Evolutionary conservation across 2,329 filamentous ascomycete species (phyloP), one percentile per base, ranked within the genome.

Genomic region (Calonectria multiphialidica): DNA sequence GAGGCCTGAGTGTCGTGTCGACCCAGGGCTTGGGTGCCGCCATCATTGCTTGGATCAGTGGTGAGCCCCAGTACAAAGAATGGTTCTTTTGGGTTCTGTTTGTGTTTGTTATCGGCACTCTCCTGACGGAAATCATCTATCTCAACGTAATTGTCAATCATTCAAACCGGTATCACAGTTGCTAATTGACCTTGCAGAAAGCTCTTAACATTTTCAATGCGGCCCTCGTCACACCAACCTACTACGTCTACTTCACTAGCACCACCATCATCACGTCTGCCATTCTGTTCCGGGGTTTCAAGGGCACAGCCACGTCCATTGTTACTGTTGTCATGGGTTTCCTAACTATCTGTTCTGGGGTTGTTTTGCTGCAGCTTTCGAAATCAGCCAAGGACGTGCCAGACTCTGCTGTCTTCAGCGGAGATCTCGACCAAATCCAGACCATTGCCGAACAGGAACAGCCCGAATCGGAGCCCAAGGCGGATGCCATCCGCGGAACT

Each of bases 311-410:
- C 0, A 89, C 91, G 7, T 91, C 94, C 30, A 98, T 99, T 70
- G 88, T 94, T 55, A 98, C 95, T 0, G 94, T 98, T 35, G 93
- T 98, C 68, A 91, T 98, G 86, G 97, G 97, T 1, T 99, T 99
- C 85, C 86, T 99, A 47, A 93, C 94, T 72, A 99, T 99, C 73
- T 99, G 97, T 82, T 90, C 95, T 0, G 97, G 97, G 1, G 97
- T 98, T 7, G 93, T 98, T 0, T 86, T 99, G 9, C 86, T 99
- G 12, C 97, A 99, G 81, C 90, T 99, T n/a, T 98, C 97, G 65
- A 98, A 98, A 82, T 98, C 96, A 0, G 95, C 97, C 78, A 99
- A 98, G 82, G 96, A 99, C 80, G 96, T 99, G 0, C 97, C 97
- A 8, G 97, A 98, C 81, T 89, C 95, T 0, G 95, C 96, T 37